These are phyloP conservation scores for Boletus eberwhitei DNA, from an alignment of 768 basidiomycete genomes.

Conservation along the genomic window DNA sequence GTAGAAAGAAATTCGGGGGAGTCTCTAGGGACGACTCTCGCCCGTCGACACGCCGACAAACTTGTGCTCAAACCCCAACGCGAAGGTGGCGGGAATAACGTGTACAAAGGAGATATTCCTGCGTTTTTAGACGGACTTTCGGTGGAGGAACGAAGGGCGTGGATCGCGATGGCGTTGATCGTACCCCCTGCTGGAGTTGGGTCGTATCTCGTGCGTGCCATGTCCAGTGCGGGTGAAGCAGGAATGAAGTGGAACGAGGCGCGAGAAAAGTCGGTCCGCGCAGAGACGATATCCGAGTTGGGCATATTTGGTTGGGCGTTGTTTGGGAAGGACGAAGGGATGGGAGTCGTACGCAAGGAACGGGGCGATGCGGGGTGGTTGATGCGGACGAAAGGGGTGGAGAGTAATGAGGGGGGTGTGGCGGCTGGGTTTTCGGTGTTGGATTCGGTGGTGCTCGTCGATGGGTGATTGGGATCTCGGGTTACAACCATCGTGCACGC, in stretches of 20 bases:
- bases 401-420: constrained; percentile 65
- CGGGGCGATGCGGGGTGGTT: constrained; percentile 80
- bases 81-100: constrained; percentile 97
- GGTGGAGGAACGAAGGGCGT: constrained; percentile 65
- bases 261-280: constrained; percentile 38
- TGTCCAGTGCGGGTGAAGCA: constrained; percentile 21
- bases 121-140: constrained; percentile 65
- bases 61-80: constrained; percentile 95
- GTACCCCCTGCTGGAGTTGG: constrained; percentile 62
- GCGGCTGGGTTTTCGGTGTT: constrained; percentile 66
- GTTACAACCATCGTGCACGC: no score
- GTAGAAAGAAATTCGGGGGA: constrained; percentile 1
- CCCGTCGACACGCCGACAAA: constrained; percentile 35
- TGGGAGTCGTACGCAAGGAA: constrained; percentile 36
- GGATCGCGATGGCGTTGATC: constrained; percentile 97
- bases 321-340: constrained; percentile 50
- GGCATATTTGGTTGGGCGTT: constrained; percentile 90
- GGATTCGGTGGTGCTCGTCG: constrained; percentile 65
- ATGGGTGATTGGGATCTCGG: constrained; percentile 4
- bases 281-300: constrained; percentile 82
- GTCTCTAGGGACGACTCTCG: constrained; percentile 21
- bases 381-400: constrained; percentile 85
- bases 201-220: constrained; percentile 77
- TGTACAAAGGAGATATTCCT: constrained; percentile 83
- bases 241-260: neutral